Base-by-base conservation (phyloP, 768 basidiomycete species). In the Termitomyces sp. region DNA sequence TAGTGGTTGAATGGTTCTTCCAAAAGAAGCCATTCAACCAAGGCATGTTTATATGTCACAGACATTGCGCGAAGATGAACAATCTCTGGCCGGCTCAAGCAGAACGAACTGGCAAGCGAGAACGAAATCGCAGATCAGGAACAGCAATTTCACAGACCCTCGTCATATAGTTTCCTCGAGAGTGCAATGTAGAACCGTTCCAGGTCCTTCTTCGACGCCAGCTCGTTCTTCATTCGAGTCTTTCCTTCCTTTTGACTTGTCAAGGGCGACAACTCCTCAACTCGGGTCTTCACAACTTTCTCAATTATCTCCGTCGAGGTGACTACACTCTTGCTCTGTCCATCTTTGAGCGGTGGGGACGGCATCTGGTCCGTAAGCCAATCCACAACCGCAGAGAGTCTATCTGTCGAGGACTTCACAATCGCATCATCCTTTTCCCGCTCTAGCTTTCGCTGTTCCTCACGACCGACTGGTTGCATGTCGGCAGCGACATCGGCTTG, bases 141-240 rank as follows among this genome's bases (percentile, higher is more conserved):
- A 2, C 26, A 51, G 18, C 20, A n/a, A 31, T 2, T 28, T 77
- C 73, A 97, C 66, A 94, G 72, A 12, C 96, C 96, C 68, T 97
- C 93, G 57, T 98, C 90, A 64, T 94, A 93, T 73, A 99, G 72
- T 74, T 92, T 96, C 71, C 89, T 82, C 62, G 90, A 84, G 46
- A 98, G 70, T 6, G 94, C 91, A 34, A 97, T 80, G 70, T 96
- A 96, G 71, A 99, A 92, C 64, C 86, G 75, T 68, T 95, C 94
- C 66, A 98, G 72, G 67, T 94, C 90, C 64, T 82, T 81, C 72
- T 88, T 88, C 56, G 79, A 80, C 53, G 75, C 78, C 15, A 87
- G 66, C 58, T 89, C 87, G 36, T 77, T 80, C 65, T 67, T 76
- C 61, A 64, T 62, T 55, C 66, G 63, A 60, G 63, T 64, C 51